A percentile compares a stretch with the other conserved stretches of the same genome.
phyloP scores from a whole-genome alignment of 176 grass and related monocot species.

The Zea luxurians region DNA sequence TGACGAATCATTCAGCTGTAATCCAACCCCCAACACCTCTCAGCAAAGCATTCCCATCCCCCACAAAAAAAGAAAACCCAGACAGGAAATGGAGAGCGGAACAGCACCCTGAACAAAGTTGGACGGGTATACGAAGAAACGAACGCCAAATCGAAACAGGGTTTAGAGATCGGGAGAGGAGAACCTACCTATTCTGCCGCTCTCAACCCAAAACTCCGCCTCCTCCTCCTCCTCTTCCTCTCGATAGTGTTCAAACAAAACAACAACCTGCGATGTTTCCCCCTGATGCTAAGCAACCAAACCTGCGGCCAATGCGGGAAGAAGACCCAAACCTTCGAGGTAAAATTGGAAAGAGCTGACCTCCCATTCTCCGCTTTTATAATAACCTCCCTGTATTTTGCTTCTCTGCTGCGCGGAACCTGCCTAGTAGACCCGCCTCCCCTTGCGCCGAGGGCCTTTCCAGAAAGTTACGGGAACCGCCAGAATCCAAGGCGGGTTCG shows the following conservation, averaged over 20 bases:
- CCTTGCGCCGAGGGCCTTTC: slow-evolving; percentile 1
- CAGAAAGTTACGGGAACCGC: slow-evolving; percentile 30
- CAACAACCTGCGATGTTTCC: background rate
- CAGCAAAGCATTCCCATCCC: background rate
- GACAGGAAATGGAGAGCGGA: too few relatives aligned
- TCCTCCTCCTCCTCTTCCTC: too few relatives aligned
- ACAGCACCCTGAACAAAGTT: too few relatives aligned
- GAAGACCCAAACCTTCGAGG: background rate
- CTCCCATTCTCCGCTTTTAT: slow-evolving; percentile 24
- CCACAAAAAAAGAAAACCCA: background rate
- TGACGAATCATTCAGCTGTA: background rate
- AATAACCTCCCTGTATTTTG: background rate
- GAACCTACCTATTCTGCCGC: background rate
- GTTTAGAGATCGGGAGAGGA: background rate
- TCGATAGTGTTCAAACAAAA: background rate
- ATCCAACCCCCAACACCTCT: background rate
- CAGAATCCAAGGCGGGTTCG: too few relatives aligned
- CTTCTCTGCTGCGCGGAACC: background rate
- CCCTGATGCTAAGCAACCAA: too few relatives aligned
- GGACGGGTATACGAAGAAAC: background rate
- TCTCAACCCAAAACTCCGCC: background rate
- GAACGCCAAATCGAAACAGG: background rate
- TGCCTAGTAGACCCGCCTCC: slow-evolving; percentile 1
- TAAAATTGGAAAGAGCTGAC: slow-evolving; percentile 37
- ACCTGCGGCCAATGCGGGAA: background rate